Evolutionary conservation across 371 early-diverging fungal genomes (phyloP).

Genomic region (Globomyces sp.): DNA sequence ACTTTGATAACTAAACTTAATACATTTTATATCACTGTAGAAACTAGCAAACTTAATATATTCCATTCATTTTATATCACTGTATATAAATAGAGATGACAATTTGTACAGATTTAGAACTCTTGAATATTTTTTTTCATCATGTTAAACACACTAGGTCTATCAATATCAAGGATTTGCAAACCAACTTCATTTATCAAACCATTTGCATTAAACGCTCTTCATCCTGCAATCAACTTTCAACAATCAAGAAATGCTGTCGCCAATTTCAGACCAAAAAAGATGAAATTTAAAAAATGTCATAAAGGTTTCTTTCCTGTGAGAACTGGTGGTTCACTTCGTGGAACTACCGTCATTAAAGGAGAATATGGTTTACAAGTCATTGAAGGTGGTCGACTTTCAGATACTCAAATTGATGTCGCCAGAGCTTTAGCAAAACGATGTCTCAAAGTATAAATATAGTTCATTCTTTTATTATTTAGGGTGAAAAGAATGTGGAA

Average conservation of each 20-base stretch:
- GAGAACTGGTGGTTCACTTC: constrained; percentile 77
- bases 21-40: no score
- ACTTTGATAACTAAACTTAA: no score
- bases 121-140: no score
- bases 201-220: no score
- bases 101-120: no score
- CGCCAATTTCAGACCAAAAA: constrained; percentile 59
- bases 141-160: no score
- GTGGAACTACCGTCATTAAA: constrained; percentile 81
- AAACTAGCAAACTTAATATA: no score
- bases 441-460: constrained; percentile 63
- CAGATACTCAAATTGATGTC: constrained; percentile 80
- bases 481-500: constrained; percentile 73
- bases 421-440: constrained; percentile 72
- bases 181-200: no score
- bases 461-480: no score
- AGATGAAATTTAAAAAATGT: constrained; percentile 80
- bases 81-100: no score
- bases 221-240: neutral
- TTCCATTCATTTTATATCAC: no score
- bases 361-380: constrained; percentile 90
- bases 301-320: constrained; percentile 77
- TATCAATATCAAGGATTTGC: no score
- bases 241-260: constrained; percentile 29
- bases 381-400: constrained; percentile 77